A percentile compares a stretch with the other conserved stretches of the same genome.
Conservation (phyloP, 208 protist species). For the Wallacemonas rigidus region DNA sequence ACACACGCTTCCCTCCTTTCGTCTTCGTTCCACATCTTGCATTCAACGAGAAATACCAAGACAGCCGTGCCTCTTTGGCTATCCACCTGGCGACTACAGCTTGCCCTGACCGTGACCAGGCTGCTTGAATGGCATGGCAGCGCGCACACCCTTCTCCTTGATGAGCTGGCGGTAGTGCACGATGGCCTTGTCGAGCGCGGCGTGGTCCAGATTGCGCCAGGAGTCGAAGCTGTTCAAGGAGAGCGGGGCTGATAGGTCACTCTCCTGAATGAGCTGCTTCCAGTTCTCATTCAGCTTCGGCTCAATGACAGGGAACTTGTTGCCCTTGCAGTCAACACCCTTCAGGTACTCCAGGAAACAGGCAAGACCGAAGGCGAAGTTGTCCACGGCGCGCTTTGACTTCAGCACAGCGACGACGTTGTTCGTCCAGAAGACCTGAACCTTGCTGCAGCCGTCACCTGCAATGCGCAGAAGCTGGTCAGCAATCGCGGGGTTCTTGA, state of each 20-base stretch:
- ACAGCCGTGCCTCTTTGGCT: not conserved
- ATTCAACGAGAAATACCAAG: too few species aligned
- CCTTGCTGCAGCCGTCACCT: constrained; percentile 44
- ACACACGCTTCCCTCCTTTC: too few species aligned
- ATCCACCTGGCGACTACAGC: not conserved
- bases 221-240: constrained; percentile 41
- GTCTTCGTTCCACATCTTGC: too few species aligned
- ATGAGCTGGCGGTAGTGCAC: constrained; percentile 40
- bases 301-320: constrained; percentile 32
- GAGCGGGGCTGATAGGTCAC: constrained; percentile 22
- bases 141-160: constrained; percentile 30
- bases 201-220: constrained; percentile 36
- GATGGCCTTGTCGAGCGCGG: constrained; percentile 28
- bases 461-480: constrained; percentile 46
- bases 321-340: constrained; percentile 32
- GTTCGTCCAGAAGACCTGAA: constrained; percentile 45
- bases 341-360: constrained; percentile 39
- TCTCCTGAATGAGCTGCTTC: constrained; percentile 26
- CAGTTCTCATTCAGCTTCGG: constrained; percentile 29
- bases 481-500: constrained; percentile 34
- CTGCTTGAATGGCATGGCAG: constrained; percentile 31
- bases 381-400: constrained; percentile 2
- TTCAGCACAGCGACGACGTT: constrained; percentile 25
- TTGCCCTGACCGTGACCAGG: not conserved
- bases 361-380: constrained; percentile 37